Conservation (phyloP, 1,139 yeast species). For the Candida neerlandica region DNA sequence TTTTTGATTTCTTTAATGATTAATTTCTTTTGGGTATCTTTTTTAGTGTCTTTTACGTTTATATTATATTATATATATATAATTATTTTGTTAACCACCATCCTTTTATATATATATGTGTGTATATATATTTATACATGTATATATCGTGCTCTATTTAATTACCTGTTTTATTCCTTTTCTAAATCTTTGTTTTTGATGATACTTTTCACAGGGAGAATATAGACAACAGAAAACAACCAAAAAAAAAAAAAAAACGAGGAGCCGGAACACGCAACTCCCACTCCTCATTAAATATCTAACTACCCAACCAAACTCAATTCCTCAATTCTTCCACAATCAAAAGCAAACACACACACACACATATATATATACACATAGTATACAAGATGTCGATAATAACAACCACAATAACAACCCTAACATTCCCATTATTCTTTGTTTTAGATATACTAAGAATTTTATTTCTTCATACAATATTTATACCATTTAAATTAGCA, state of each 20-base stretch:
- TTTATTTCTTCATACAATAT: conserved; percentile 12
- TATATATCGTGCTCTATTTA: no score
- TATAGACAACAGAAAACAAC: background rate
- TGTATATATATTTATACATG: background rate
- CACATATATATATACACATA: no score
- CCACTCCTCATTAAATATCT: no score
- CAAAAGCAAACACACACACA: background rate
- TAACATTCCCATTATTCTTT: conserved; percentile 12
- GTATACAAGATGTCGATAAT: background rate
- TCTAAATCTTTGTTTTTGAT: background rate
- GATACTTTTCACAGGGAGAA: background rate
- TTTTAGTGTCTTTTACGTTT: background rate
- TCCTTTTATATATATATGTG: background rate
- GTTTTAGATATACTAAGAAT: conserved; percentile 9
- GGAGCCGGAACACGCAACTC: background rate
- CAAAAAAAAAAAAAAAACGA: background rate
- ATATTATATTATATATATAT: no score
- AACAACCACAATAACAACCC: conserved; percentile 6
- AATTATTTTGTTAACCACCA: no score
- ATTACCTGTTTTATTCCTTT: no score
- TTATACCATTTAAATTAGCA: conserved; percentile 14
- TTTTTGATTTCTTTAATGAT: background rate
- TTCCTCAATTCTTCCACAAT: background rate
- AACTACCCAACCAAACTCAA: background rate
- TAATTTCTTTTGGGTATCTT: background rate